Conservation (phyloP, 2,329 filamentous ascomycete genomes). For the Colletotrichum liaoningense region DNA sequence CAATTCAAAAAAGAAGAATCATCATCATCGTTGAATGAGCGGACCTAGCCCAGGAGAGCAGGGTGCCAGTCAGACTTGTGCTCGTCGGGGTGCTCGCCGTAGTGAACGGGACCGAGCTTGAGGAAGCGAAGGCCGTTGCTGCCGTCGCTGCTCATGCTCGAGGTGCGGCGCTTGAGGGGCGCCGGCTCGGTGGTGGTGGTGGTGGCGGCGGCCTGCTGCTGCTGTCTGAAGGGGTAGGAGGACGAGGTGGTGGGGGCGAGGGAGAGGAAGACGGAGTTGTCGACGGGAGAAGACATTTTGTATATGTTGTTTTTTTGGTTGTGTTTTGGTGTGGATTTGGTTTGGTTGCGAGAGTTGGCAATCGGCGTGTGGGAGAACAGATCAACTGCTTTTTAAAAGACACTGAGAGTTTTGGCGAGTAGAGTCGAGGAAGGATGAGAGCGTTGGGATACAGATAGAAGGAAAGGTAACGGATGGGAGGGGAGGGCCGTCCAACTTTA, state of each 20-base stretch:
- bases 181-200: conserved; percentile 43
- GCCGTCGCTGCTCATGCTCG: conserved; percentile 62
- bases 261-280: conserved; percentile 59
- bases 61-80: conserved; percentile 54
- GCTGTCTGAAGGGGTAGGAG: conserved; percentile 59
- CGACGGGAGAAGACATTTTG: conserved; percentile 36
- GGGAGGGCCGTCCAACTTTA: conserved; percentile 23
- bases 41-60: conserved; percentile 15
- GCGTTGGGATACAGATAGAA: not conserved
- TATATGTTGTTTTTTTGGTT: not conserved
- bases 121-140: conserved; percentile 61
- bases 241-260: conserved; percentile 69
- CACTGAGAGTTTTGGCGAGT: not conserved
- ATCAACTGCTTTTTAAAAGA: conserved; percentile 22
- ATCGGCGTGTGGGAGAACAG: conserved; percentile 5
- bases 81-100: conserved; percentile 68
- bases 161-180: conserved; percentile 58
- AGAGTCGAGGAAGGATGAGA: conserved; percentile 6
- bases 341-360: not conserved
- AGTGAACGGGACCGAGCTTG: conserved; percentile 74
- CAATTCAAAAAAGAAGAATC: not conserved
- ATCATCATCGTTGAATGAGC: not conserved
- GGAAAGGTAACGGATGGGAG: not conserved
- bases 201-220: conserved; percentile 46
- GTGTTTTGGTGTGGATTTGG: not conserved